Percentiles rank a stretch among this genome's conserved stretches.
These are phyloP conservation scores for Chaetomiaceae sp. DNA, from an alignment of 2,329 filamentous ascomycete genomes.

Conservation along the genomic window DNA sequence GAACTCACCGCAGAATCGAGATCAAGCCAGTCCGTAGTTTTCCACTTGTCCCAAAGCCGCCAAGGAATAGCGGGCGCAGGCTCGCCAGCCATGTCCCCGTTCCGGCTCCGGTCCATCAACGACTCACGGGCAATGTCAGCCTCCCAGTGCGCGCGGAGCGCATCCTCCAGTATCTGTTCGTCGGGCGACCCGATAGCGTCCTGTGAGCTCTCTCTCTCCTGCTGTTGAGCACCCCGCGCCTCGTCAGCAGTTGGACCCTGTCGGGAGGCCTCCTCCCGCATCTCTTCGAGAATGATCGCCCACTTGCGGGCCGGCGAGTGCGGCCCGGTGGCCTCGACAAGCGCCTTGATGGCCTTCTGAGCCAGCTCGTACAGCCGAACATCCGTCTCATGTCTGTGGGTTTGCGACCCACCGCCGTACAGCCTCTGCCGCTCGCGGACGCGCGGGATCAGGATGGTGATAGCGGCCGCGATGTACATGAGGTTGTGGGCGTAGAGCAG, in stretches of 20 bases:
- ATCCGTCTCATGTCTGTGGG: slow-evolving; percentile 10
- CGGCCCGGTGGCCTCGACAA: slow-evolving; percentile 11
- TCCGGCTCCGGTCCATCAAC: not conserved
- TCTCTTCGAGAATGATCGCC: slow-evolving; percentile 21
- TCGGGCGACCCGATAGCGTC: slow-evolving; percentile 2
- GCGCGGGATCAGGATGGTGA: slow-evolving; percentile 17
- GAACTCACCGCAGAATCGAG: slow-evolving; percentile 23
- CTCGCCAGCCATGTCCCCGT: not conserved
- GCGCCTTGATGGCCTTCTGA: slow-evolving; percentile 8
- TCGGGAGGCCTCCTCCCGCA: slow-evolving; percentile 15
- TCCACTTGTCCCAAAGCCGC: slow-evolving; percentile 22
- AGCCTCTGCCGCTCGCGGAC: slow-evolving; percentile 17
- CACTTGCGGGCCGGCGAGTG: slow-evolving; percentile 19
- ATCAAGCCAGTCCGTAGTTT: slow-evolving; percentile 22
- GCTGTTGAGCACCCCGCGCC: not conserved
- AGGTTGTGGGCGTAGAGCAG: slow-evolving; percentile 22
- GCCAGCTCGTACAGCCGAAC: slow-evolving; percentile 11
- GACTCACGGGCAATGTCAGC: slow-evolving; percentile 7
- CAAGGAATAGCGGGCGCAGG: not conserved
- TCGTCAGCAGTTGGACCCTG: slow-evolving; percentile 7
- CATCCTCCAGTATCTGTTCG: slow-evolving; percentile 20
- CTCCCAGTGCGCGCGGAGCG: slow-evolving; percentile 22
- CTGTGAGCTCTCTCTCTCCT: not conserved
- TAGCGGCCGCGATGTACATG: slow-evolving; percentile 13
- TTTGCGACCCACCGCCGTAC: not conserved